Conservation (phyloP, 169 alveolate species). For the Cryptosporidium bovis region DNA sequence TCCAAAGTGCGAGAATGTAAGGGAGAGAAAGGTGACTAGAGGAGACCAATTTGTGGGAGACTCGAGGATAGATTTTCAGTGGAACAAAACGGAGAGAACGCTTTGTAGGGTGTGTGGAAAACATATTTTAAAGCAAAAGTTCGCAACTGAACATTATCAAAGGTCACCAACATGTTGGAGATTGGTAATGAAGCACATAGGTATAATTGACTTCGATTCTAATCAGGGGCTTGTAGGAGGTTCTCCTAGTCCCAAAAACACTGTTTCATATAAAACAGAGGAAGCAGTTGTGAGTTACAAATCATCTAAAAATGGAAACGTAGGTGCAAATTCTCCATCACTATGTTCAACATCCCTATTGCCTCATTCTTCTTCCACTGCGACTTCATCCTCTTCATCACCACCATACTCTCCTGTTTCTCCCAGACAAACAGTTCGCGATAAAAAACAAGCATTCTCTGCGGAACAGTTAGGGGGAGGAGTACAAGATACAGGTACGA, state of each 20-base stretch:
- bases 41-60: slow-evolving; percentile 82
- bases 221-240: background rate
- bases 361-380: too few species aligned
- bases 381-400: too few species aligned
- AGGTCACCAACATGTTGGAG: slow-evolving; percentile 75
- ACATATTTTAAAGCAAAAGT: slow-evolving; percentile 79
- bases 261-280: slow-evolving; percentile 3
- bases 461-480: background rate
- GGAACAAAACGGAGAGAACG: slow-evolving; percentile 80
- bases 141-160: slow-evolving; percentile 82
- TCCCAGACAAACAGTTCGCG: background rate
- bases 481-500: background rate
- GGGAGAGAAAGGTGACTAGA: slow-evolving; percentile 80
- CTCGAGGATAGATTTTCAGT: slow-evolving; percentile 78
- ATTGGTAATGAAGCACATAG: slow-evolving; percentile 68
- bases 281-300: background rate
- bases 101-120: slow-evolving; percentile 80
- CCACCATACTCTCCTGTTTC: background rate
- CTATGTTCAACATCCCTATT: too few species aligned
- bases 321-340: too few species aligned
- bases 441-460: background rate
- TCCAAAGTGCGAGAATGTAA: slow-evolving; percentile 78
- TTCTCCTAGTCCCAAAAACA: background rate
- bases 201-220: slow-evolving; percentile 54
- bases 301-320: background rate